Conservation (phyloP, 257 asterid species). For the Solanum sitiens region DNA sequence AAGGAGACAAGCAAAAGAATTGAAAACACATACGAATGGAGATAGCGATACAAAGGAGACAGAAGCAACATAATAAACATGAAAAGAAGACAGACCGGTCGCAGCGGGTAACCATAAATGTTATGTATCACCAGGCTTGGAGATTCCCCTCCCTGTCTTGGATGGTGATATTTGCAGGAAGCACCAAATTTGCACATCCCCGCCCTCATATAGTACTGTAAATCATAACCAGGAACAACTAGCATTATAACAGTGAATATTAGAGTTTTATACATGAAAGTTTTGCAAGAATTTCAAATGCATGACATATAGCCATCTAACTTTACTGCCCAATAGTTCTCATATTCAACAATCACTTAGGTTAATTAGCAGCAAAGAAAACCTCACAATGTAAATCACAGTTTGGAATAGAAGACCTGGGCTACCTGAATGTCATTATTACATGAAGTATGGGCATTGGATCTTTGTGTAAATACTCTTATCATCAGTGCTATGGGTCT, state of each 20-base stretch:
- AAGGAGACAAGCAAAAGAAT: neutral
- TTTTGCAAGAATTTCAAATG: neutral
- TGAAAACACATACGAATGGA: neutral
- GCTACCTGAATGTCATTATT: conserved; percentile 61
- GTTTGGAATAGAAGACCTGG: conserved; percentile 32
- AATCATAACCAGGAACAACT: conserved; percentile 6
- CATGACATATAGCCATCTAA: neutral
- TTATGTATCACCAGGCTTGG: conserved; percentile 27
- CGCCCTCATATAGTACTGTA: conserved; percentile 63
- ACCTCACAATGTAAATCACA: neutral
- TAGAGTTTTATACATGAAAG: neutral
- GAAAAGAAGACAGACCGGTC: conserved; percentile 7
- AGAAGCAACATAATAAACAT: neutral
- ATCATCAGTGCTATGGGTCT: conserved; percentile 2
- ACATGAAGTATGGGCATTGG: conserved; percentile 60
- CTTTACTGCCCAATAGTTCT: neutral
- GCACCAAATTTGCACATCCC: conserved; percentile 67
- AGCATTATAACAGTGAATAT: neutral
- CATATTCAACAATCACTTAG: neutral
- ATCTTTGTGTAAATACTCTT: conserved; percentile 46
- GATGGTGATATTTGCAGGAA: conserved; percentile 83
- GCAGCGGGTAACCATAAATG: conserved; percentile 6
- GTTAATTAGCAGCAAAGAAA: neutral
- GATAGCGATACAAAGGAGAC: neutral
- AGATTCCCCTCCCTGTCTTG: conserved; percentile 51